A percentile compares a stretch with the other conserved stretches of the same genome.
These are phyloP conservation scores for Parietichytrium sp. DNA, from an alignment of 108 stramenopile species.

Conservation along the genomic window DNA sequence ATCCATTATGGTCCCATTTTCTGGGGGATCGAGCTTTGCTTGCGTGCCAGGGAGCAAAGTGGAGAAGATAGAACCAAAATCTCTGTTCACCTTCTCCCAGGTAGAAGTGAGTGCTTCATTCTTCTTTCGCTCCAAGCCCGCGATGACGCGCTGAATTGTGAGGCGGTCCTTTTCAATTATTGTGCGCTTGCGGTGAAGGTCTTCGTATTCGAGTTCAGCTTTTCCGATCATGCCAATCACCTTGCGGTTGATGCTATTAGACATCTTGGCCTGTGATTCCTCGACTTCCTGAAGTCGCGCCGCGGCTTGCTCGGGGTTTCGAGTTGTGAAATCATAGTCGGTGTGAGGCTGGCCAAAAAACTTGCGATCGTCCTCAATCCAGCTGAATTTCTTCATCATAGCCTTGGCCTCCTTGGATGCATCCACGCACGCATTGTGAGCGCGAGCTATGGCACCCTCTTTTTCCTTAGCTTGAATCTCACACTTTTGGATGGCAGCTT, in stretches of 20 bases:
- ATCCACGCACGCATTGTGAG: conserved; percentile 68
- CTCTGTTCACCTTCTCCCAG: conserved; percentile 92
- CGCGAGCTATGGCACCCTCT: conserved; percentile 63
- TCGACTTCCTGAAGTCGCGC: conserved; percentile 69
- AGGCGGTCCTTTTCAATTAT: conserved; percentile 96
- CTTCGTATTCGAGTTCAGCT: conserved; percentile 94
- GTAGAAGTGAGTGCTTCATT: conserved; percentile 81
- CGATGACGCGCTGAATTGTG: conserved; percentile 93
- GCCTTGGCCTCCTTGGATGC: background rate
- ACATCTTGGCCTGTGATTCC: conserved; percentile 74
- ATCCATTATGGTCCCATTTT: conserved; percentile 81
- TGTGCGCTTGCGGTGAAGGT: conserved; percentile 87
- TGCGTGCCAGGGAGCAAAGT: conserved; percentile 90
- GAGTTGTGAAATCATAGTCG: conserved; percentile 88
- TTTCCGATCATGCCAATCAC: conserved; percentile 99
- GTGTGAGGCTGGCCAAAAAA: conserved; percentile 88
- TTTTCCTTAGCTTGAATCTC: conserved; percentile 85
- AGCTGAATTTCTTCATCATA: conserved; percentile 77
- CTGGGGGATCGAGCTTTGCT: conserved; percentile 92
- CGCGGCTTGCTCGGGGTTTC: conserved; percentile 69
- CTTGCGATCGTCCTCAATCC: conserved; percentile 88
- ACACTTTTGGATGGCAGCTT: conserved; percentile 69
- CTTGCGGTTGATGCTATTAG: conserved; percentile 96
- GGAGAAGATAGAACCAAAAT: conserved; percentile 98
- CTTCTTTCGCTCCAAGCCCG: conserved; percentile 93